Evolutionary conservation across 495 filamentous ascomycete species (phyloP), one percentile per base, ranked within the genome.

Genomic region (Evansstolkia leycettana): DNA sequence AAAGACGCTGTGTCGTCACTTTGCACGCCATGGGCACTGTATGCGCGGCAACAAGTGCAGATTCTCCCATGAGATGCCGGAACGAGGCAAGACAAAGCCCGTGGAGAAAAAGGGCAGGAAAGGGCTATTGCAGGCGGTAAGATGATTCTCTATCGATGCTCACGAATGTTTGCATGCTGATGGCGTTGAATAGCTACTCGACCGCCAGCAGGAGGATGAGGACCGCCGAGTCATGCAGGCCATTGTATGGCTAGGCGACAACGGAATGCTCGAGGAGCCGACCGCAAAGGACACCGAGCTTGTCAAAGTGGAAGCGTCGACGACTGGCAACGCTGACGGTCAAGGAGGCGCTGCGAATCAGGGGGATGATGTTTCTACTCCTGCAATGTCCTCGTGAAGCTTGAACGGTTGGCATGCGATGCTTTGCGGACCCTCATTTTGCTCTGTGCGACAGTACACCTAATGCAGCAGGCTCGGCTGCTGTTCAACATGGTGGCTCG

Each of bases 91-190:
- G 38, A n/a, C 49, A 10, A 58, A 59, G 34, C 33, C 49, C 5
- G 29, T 23, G 7, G 53, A 55, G 30, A 56, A 54, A 38, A 49
- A 53, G 37, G 57, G 54, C 33, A 57, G 54, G 28, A 69, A 66
- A 47, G 61, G 69, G 29, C 54, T 74, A 17, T 61, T 66, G 30
- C 66, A 72, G 38, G 56, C 65, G 37, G 70, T 73, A 47, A 52
- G 67, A 60, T n/a, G 28, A 35, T 23, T 27, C 15, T 12, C 42
- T 29, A 33, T 17, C 20, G 12, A 4, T 31, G 12, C 16, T 31
- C 17, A 8, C 6, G 12, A 2, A 12, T 15, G 17, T 17, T 9
- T 16, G n/a, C 16, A 16, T 31, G 24, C 5, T 33, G 4, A 34
- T n/a, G 9, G 3, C 17, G 25, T 15, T 13, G 16, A n/a, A 10